Percentiles rank a stretch among this genome's conserved stretches.
Conservation (phyloP, 352 stramenopile genomes). For the Pythium phragmitis region DNA sequence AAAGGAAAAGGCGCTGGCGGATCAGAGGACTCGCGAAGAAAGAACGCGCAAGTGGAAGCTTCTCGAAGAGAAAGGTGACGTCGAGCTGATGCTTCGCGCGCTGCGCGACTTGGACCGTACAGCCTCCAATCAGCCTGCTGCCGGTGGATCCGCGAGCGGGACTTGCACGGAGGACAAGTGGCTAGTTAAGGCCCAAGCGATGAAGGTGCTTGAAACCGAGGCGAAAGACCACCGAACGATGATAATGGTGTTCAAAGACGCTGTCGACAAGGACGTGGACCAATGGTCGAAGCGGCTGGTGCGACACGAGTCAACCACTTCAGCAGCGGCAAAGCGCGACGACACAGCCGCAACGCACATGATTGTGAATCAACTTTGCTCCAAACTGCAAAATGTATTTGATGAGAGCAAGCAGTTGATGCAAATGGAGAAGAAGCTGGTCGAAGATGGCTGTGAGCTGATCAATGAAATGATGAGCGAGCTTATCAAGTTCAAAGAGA, state of each 20-base stretch:
- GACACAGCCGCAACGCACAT: constrained; percentile 73
- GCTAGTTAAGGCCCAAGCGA: constrained; percentile 54
- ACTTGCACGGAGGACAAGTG: constrained; percentile 46
- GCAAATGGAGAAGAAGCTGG: constrained; percentile 56
- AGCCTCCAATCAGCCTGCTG: not conserved
- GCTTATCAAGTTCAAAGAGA: constrained; percentile 55
- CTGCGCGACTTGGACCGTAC: constrained; percentile 60
- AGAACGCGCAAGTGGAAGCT: constrained; percentile 83
- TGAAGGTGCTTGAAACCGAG: constrained; percentile 63
- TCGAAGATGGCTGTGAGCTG: constrained; percentile 53
- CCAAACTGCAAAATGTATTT: constrained; percentile 78
- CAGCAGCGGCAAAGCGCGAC: constrained; percentile 39
- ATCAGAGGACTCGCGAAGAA: constrained; percentile 81
- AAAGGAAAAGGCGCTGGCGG: constrained; percentile 73
- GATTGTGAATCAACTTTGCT: constrained; percentile 76
- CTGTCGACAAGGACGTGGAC: constrained; percentile 73
- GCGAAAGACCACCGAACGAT: constrained; percentile 79
- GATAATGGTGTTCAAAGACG: constrained; percentile 83
- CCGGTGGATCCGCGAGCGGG: not conserved
- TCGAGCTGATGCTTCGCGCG: constrained; percentile 77
- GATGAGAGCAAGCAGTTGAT: constrained; percentile 74
- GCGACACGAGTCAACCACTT: constrained; percentile 30
- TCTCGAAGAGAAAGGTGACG: constrained; percentile 79
- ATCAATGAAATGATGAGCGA: constrained; percentile 77
- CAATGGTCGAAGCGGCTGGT: constrained; percentile 62